Evolutionary conservation across 352 stramenopile genomes (phyloP), one percentile per base, ranked within the genome.

Genomic region (Peronospora farinosa): DNA sequence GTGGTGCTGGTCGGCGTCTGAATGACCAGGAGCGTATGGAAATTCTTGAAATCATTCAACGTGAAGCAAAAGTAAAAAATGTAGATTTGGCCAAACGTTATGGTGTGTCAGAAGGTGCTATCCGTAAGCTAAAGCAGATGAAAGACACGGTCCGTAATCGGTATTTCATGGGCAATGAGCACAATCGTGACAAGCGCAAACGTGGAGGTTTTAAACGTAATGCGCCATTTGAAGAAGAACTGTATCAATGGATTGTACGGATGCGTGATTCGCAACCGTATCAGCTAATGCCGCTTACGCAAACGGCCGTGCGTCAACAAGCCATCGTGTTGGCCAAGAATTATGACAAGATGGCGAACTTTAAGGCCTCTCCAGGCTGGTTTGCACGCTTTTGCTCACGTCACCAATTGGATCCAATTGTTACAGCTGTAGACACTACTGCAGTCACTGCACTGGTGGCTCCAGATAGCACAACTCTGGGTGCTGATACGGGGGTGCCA

Each of bases 1-100:
- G 83, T 53, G 83, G 83, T 5, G 78, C 81, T 11, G 83, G 83
- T 44, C 74, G 80, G 27, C 80, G 83, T 2, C 65, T 94, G 54
- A 94, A 87, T 55, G 83, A 94, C 74, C 81, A 94, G 60, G 73
- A 94, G 66, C 83, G 83, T 63, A 94, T 94, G 80, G 80, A 94
- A 62, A 94, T 94, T 54, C 67, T 94, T 44, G 75, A 90, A 49
- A 83, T 85, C 47, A 67, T 90, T 32, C 70, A 82, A 47, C 72
- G 70, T n/a, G 83, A 91, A 54, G 52, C 61, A 43, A 92, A 91
- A 62, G 78, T 92, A 25, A 89, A 91, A 66, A 92, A 91, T 48
- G 83, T 92, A 42, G 77, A 89, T 51, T 63, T 94, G 15, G 84
- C 80, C 17, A 88, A 91, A 58, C 72, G 72, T 33, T 94, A 94